Conservation (phyloP, 805 yeast genomes). For the Candida rishiriensis region DNA sequence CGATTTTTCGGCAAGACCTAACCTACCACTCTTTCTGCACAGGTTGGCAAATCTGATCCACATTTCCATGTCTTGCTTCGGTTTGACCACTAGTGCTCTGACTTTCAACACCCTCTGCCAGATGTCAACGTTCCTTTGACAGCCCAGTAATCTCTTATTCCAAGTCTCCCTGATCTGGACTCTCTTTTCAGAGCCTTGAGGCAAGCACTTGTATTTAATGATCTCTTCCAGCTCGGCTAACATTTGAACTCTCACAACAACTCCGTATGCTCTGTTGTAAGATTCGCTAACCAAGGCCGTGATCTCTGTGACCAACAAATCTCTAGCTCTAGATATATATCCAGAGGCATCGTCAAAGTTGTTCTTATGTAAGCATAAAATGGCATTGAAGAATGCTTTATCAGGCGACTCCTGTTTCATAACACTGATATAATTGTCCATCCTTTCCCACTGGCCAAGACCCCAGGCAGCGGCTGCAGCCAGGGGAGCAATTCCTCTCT, state of each 20-base stretch:
- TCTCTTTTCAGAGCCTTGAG: slow-evolving; percentile 78
- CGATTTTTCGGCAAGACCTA: slow-evolving; percentile 90
- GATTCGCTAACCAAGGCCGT: slow-evolving; percentile 94
- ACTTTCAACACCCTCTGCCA: slow-evolving; percentile 97
- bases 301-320: slow-evolving; percentile 83
- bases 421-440: slow-evolving; percentile 85
- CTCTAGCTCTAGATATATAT: slow-evolving; percentile 83
- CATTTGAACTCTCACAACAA: slow-evolving; percentile 96
- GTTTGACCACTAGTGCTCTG: slow-evolving; percentile 86
- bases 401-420: slow-evolving; percentile 94
- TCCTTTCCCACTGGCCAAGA: slow-evolving; percentile 91
- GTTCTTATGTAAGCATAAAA: slow-evolving; percentile 78
- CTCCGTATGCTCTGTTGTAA: slow-evolving; percentile 94
- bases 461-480: slow-evolving; percentile 99
- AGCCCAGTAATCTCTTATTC: slow-evolving; percentile 88
- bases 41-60: slow-evolving; percentile 98
- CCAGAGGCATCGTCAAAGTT: slow-evolving; percentile 75
- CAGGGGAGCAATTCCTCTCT: slow-evolving; percentile 85
- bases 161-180: slow-evolving; percentile 82
- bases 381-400: slow-evolving; percentile 90
- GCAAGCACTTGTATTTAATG: slow-evolving; percentile 78
- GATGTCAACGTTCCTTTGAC: slow-evolving; percentile 96
- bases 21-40: slow-evolving; percentile 89
- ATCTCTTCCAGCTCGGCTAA: slow-evolving; percentile 95
- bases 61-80: slow-evolving; percentile 94